Conservation (phyloP, 1,139 yeast species). For the Wickerhamomyces sp. region DNA sequence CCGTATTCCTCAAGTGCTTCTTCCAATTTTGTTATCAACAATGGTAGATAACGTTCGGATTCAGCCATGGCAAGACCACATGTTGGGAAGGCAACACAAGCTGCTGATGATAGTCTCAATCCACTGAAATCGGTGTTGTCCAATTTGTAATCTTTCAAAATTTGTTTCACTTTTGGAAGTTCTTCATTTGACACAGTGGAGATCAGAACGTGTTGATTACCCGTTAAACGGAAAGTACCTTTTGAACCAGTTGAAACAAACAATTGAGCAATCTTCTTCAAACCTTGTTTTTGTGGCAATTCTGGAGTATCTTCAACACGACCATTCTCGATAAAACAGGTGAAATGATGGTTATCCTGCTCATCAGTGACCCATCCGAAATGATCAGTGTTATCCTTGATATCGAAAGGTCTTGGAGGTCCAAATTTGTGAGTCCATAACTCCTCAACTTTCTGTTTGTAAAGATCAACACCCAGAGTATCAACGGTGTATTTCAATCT, state of each 20-base stretch:
- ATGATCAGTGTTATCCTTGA: constrained; percentile 83
- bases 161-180: constrained; percentile 52
- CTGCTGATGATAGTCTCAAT: constrained; percentile 84
- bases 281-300: constrained; percentile 85
- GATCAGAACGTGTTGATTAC: constrained; percentile 87
- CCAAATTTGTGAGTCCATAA: constrained; percentile 72
- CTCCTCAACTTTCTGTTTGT: constrained; percentile 77
- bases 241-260: constrained; percentile 41
- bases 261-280: constrained; percentile 69
- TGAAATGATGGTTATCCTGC: constrained; percentile 79
- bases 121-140: constrained; percentile 84
- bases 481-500: constrained; percentile 96
- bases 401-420: constrained; percentile 64
- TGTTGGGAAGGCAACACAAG: constrained; percentile 98
- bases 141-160: constrained; percentile 70
- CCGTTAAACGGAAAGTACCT: constrained; percentile 91
- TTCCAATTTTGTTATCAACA: constrained; percentile 75
- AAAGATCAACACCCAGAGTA: constrained; percentile 81
- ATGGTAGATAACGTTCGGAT: constrained; percentile 91
- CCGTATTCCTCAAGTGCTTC: constrained; percentile 85
- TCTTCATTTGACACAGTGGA: constrained; percentile 70
- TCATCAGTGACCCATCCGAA: constrained; percentile 96
- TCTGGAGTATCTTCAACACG: constrained; percentile 92
- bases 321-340: constrained; percentile 94
- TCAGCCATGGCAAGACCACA: constrained; percentile 99